Evolutionary conservation across 1,284 basidiomycete genomes (phyloP).

Genomic region (Pseudomicrostroma phylloplanum): DNA sequence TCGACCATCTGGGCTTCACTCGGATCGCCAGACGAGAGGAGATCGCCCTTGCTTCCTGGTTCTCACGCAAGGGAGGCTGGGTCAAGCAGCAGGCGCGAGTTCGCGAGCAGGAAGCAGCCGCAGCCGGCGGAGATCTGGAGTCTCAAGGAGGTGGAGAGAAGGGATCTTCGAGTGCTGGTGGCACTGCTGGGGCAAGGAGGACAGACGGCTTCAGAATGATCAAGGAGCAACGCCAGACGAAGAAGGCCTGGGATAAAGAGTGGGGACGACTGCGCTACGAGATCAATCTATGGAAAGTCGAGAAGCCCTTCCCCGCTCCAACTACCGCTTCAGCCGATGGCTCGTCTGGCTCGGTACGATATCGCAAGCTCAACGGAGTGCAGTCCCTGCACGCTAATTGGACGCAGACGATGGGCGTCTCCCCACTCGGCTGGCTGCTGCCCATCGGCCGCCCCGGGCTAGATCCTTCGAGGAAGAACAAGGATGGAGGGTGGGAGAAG

Average conservation of each 20-base stretch:
- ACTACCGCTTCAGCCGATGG: neutral
- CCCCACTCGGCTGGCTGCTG: constrained; percentile 64
- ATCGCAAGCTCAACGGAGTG: neutral
- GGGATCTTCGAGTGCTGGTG: neutral
- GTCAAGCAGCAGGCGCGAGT: constrained; percentile 17
- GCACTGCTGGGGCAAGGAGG: too few species aligned
- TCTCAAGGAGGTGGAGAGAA: constrained; percentile 63
- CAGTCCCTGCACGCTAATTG: constrained; percentile 56
- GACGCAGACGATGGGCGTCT: constrained; percentile 68
- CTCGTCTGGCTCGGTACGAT: neutral
- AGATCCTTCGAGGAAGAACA: constrained; percentile 57
- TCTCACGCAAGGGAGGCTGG: constrained; percentile 22
- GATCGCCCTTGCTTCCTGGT: constrained; percentile 52
- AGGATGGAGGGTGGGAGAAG: constrained; percentile 52
- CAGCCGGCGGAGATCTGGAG: constrained; percentile 59
- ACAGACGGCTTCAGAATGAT: too few species aligned
- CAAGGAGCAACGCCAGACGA: neutral
- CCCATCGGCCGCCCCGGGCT: constrained; percentile 57
- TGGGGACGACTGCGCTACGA: neutral
- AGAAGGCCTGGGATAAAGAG: constrained; percentile 9
- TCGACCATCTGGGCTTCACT: constrained; percentile 64
- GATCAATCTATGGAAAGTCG: neutral
- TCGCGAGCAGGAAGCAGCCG: constrained; percentile 13
- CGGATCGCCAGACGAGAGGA: constrained; percentile 63
- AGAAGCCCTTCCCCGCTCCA: neutral